Conservation (phyloP, 257 asterid genomes). For the Fraxinus quadrangulata region DNA sequence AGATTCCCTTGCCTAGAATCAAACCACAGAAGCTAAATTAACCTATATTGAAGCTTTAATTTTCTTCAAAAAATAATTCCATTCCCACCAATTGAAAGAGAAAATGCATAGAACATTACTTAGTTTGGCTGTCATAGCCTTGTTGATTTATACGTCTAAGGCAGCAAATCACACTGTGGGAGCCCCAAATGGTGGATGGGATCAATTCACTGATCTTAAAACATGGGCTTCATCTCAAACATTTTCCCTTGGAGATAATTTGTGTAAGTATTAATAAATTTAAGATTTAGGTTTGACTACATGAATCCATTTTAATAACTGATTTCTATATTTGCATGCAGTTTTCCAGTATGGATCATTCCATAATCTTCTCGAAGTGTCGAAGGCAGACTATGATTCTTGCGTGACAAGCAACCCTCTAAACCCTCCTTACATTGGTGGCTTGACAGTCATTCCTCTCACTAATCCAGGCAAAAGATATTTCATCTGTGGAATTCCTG, state of each 20-base stretch:
- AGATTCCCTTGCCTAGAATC: neutral
- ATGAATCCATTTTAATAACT: neutral
- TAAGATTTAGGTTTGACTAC: neutral
- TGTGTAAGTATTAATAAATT: conserved; percentile 44
- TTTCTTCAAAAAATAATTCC: neutral
- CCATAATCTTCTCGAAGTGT: conserved; percentile 67
- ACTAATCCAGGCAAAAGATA: conserved; percentile 59
- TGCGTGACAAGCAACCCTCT: conserved; percentile 51
- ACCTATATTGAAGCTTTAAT: neutral
- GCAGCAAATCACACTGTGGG: conserved; percentile 64
- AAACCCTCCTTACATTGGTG: conserved; percentile 41
- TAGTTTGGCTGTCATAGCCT: conserved; percentile 29
- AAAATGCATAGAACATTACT: conserved; percentile 35
- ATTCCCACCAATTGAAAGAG: neutral
- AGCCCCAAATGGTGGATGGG: conserved; percentile 63
- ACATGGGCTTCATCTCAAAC: conserved; percentile 54
- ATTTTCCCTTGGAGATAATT: conserved; percentile 51
- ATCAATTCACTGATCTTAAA: conserved; percentile 39
- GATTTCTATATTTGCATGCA: conserved; percentile 30
- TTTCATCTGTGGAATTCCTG: conserved; percentile 60
- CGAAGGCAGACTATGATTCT: conserved; percentile 50
- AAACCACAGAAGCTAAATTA: neutral
- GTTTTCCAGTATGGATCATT: conserved; percentile 50
- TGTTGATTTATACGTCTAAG: conserved; percentile 31
- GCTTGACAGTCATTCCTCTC: conserved; percentile 46